Conservation (phyloP, 1,139 yeast genomes). For the Debaryomyces nepalensis region DNA sequence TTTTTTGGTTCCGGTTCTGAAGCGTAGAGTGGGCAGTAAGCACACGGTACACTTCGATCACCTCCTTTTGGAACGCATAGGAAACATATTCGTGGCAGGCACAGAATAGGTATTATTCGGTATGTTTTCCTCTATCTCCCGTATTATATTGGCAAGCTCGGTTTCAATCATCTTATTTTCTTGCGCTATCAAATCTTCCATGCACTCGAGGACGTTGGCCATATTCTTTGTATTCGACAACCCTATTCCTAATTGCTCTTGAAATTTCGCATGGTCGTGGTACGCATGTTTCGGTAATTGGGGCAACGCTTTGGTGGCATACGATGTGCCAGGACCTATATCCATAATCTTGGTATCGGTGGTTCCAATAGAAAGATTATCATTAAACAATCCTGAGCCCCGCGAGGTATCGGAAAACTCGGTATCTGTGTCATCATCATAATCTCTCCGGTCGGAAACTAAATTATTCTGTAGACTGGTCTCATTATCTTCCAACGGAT, state of each 20-base stretch:
- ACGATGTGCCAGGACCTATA: background rate
- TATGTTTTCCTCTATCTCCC: slow-evolving; percentile 3
- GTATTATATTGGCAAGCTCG: background rate
- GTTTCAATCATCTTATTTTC: slow-evolving; percentile 13
- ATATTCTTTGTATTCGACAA: slow-evolving; percentile 12
- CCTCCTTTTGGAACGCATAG: background rate
- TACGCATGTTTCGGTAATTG: background rate
- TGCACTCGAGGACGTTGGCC: slow-evolving; percentile 16
- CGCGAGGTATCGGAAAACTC: slow-evolving; percentile 10
- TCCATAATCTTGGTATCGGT: slow-evolving; percentile 5
- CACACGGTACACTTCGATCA: no score
- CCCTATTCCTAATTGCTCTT: slow-evolving; percentile 6
- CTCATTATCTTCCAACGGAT: background rate
- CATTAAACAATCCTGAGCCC: slow-evolving; percentile 1
- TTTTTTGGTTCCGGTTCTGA: no score
- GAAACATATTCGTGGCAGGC: background rate
- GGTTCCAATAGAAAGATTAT: slow-evolving; percentile 5
- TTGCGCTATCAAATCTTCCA: slow-evolving; percentile 18
- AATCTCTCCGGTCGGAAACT: background rate
- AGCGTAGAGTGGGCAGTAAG: no score
- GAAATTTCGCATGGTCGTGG: slow-evolving; percentile 10
- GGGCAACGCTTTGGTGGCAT: background rate
- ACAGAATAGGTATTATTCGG: slow-evolving; percentile 13
- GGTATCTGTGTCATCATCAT: slow-evolving; percentile 6
- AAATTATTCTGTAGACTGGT: slow-evolving; percentile 1